Conservation (phyloP, 192 early-diverging fungal species). For the Cetraspora pellucida region DNA sequence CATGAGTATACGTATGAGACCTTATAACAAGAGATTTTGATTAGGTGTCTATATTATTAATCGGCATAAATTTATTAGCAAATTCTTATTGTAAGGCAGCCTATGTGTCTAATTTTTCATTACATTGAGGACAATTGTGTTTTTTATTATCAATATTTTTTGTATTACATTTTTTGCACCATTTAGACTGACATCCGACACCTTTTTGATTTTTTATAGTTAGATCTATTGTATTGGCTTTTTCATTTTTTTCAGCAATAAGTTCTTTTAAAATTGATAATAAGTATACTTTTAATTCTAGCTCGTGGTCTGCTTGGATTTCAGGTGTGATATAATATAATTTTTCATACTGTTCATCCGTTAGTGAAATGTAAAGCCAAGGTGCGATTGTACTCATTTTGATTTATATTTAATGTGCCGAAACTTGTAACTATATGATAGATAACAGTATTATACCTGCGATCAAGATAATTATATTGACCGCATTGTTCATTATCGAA, state of each 20-base stretch:
- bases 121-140: neutral
- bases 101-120: neutral
- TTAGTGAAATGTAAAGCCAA: neutral
- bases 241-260: neutral
- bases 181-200: no score
- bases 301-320: neutral
- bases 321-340: slow-evolving; percentile 13
- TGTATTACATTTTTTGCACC: no score
- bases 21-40: neutral
- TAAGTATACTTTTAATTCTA: neutral
- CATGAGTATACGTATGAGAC: neutral
- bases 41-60: no score
- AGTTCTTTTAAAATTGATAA: neutral
- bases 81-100: neutral
- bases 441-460: no score
- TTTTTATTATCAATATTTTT: slow-evolving; percentile 11
- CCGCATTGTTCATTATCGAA: no score
- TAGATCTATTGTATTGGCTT: neutral
- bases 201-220: no score
- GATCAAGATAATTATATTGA: no score
- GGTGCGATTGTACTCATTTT: neutral
- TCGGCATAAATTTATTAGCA: neutral
- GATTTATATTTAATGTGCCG: neutral
- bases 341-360: neutral
- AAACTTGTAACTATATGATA: no score